Conservation (phyloP, 179 eudicot genomes). For the Heliamphora pulchella region DNA sequence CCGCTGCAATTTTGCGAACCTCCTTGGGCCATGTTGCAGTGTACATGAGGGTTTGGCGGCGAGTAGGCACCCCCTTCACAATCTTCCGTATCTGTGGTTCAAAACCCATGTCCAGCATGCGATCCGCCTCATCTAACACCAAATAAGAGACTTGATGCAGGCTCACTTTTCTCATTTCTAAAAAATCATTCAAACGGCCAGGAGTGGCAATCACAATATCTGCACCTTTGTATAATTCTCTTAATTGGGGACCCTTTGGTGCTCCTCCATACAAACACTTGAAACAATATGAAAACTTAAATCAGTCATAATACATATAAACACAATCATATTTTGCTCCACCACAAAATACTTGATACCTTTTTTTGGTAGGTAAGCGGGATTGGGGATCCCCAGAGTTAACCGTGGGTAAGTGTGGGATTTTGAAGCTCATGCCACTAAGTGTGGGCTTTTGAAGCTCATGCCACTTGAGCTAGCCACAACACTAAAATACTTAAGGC, state of each 20-base stretch:
- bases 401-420: too few relatives aligned
- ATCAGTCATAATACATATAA: neutral
- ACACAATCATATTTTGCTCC: neutral
- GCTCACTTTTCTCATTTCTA: slow-evolving; percentile 71
- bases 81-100: slow-evolving; percentile 97
- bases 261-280: slow-evolving; percentile 99
- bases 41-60: slow-evolving; percentile 93
- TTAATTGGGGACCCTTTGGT: slow-evolving; percentile 88
- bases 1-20: slow-evolving; percentile 92
- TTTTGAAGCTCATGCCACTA: too few relatives aligned
- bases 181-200: slow-evolving; percentile 93
- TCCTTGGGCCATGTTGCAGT: slow-evolving; percentile 99
- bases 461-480: too few relatives aligned
- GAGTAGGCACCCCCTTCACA: slow-evolving; percentile 79
- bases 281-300: slow-evolving; percentile 60
- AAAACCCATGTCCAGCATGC: slow-evolving; percentile 99
- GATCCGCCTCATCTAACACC: slow-evolving; percentile 98
- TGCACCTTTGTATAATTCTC: slow-evolving; percentile 63
- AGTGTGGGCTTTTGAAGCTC: too few relatives aligned
- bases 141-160: slow-evolving; percentile 81
- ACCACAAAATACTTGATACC: neutral
- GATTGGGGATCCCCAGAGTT: too few relatives aligned
- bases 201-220: slow-evolving; percentile 98
- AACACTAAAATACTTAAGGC: neutral
- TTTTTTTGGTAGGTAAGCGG: too few relatives aligned